Evolutionary conservation across 768 basidiomycete species (phyloP), one percentile per base, ranked within the genome.

Genomic region (Trametopsis cervina): DNA sequence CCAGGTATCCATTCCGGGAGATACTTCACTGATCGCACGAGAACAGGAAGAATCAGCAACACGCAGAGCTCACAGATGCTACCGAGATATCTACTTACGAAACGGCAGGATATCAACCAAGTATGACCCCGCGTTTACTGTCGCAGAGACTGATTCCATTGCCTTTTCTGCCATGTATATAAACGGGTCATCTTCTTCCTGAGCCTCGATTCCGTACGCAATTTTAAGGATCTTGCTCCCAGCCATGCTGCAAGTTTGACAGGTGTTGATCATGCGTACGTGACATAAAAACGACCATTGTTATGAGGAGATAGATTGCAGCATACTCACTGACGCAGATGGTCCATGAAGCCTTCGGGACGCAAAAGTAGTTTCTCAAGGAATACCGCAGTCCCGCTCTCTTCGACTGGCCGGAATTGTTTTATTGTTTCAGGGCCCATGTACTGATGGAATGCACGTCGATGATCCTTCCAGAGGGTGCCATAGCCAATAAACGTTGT

Each of bases 1-100:
- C 58, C 58, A 39, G 58, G 58, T 33, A 58, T 39, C 58, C 58
- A 58, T 24, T 47, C 45, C 1, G 57, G 58, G 21, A 60, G 18
- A 40, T 60, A 49, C 40, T 60, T 58, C 44, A n/a, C n/a, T n/a
- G n/a, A n/a, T n/a, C n/a, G n/a, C n/a, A n/a, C n/a, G n/a, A n/a
- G n/a, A n/a, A n/a, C 7, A 5, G 23, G 2, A 47, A 21, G n/a
- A 10, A 11, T 9, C 4, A 17, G 21, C 1, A 13, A 11, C 38
- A 36, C 13, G n/a, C 20, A 27, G 27, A 13, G 10, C 13, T 4
- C 15, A 18, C 29, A 2, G 6, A n/a, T 7, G 17, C 26, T 4
- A 20, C 7, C 22, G 25, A 26, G 10, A 24, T 17, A 23, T 13
- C 40, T n/a, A 44, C 47, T 44, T 21, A 52, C 51, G 23, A 24